phyloP scores from a whole-genome alignment of 306 rosid genomes.

The Erythrophleum fordii region DNA sequence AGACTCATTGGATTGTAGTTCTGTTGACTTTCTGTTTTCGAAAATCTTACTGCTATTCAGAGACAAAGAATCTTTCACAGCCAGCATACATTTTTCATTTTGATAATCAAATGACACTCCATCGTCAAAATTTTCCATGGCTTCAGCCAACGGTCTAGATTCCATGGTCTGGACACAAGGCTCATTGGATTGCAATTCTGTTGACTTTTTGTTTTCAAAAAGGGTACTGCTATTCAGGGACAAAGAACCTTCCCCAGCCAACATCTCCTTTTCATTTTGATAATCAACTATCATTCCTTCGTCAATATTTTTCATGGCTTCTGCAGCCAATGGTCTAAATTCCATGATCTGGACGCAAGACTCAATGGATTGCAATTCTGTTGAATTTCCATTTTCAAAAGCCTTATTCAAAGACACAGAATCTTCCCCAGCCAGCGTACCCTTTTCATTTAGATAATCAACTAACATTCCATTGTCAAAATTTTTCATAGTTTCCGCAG shows the following conservation, averaged over 20 bases:
- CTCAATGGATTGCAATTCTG: background rate
- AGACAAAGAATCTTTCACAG: slow-evolving; percentile 36
- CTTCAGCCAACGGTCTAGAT: slow-evolving; percentile 22
- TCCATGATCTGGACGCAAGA: slow-evolving; percentile 24
- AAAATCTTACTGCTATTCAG: slow-evolving; percentile 6
- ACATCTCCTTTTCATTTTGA: background rate
- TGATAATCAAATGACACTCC: slow-evolving; percentile 25
- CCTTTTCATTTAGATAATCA: slow-evolving; percentile 40
- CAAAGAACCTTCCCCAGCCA: background rate
- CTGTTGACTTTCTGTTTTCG: background rate
- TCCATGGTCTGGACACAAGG: background rate
- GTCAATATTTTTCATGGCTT: background rate
- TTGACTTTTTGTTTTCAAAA: background rate
- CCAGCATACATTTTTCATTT: slow-evolving; percentile 40
- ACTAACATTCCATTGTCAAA: slow-evolving; percentile 32
- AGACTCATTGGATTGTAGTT: background rate
- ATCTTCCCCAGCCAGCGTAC: slow-evolving; percentile 34
- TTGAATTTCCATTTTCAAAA: background rate
- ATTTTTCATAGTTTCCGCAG: slow-evolving; percentile 37
- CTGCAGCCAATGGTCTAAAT: slow-evolving; percentile 16
- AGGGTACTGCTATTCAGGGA: background rate
- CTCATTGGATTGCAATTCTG: background rate
- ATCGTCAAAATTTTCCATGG: slow-evolving; percentile 29
- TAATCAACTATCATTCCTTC: background rate
- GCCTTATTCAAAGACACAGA: slow-evolving; percentile 17